Evolutionary conservation across 805 yeast genomes (phyloP).

Genomic region (Starmerella potacharoeniae): DNA sequence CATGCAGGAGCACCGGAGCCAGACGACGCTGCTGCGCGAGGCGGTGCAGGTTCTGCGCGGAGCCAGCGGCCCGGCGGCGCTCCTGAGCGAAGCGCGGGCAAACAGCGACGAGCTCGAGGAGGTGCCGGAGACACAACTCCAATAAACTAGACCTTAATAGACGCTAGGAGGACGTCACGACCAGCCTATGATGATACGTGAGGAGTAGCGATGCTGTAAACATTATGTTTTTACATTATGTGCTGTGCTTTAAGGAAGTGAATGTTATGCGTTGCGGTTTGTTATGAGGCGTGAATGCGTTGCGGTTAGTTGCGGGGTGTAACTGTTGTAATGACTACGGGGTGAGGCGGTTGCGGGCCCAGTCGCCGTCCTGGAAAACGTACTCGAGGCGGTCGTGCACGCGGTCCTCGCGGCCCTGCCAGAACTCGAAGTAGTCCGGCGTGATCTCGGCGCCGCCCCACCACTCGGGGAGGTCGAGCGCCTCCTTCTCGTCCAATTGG

Average conservation of each 20-base stretch:
- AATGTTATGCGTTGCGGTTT: too few species aligned
- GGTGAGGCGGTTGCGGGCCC: slow-evolving; percentile 60
- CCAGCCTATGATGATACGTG: too few species aligned
- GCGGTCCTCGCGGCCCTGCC: slow-evolving; percentile 90
- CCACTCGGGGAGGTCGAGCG: slow-evolving; percentile 74
- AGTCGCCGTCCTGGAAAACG: slow-evolving; percentile 42
- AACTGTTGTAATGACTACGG: slow-evolving; percentile 34
- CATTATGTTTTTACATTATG: too few species aligned
- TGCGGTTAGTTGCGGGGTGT: too few species aligned
- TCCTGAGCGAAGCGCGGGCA: not conserved
- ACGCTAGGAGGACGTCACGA: too few species aligned
- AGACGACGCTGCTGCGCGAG: not conserved
- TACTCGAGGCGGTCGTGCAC: slow-evolving; percentile 79
- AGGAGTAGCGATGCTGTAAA: too few species aligned
- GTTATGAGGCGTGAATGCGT: too few species aligned
- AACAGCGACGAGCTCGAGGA: not conserved
- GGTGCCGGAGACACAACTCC: not conserved
- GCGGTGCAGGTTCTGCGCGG: not conserved
- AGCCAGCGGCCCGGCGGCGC: not conserved
- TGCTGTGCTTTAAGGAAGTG: too few species aligned
- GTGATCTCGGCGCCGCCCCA: slow-evolving; percentile 92
- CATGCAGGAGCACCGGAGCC: not conserved
- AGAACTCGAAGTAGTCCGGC: slow-evolving; percentile 85
- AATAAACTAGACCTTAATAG: not conserved
- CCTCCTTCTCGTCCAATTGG: slow-evolving; percentile 44